A percentile compares a stretch with the other conserved stretches of the same genome.
Evolutionary conservation across 2,329 filamentous ascomycete genomes (phyloP).

Genomic region (Calonectria hawksworthii): DNA sequence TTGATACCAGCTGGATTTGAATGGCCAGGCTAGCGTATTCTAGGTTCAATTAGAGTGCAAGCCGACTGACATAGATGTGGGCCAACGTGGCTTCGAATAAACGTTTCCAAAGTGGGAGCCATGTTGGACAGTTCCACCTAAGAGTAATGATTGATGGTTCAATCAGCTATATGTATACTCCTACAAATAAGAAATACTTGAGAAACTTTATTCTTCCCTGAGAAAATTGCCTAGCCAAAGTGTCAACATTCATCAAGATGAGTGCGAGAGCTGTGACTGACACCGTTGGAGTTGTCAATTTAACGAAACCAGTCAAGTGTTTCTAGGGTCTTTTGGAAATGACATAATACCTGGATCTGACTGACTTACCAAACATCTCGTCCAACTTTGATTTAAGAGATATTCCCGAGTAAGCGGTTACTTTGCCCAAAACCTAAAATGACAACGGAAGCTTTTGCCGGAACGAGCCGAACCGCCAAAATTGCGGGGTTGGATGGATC

Average conservation of each 20-base stretch:
- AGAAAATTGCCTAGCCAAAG: too few species aligned
- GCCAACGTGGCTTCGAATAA: too few species aligned
- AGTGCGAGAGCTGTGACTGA: background rate
- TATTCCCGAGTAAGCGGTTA: background rate
- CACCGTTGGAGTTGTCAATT: too few species aligned
- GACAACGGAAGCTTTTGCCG: background rate
- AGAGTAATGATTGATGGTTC: background rate
- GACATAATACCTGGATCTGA: too few species aligned
- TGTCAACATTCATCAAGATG: background rate
- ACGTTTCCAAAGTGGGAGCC: background rate
- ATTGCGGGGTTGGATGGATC: background rate
- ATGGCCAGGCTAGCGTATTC: background rate
- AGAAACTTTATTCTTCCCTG: background rate
- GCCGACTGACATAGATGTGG: background rate
- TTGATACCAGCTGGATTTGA: background rate
- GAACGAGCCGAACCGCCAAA: background rate
- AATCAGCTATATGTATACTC: background rate
- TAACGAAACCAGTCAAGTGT: too few species aligned
- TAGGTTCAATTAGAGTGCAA: background rate
- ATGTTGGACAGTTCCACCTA: background rate
- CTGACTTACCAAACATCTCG: background rate
- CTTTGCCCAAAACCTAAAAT: background rate
- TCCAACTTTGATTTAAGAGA: background rate
- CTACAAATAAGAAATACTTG: background rate
- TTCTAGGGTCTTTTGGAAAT: too few species aligned